Conservation (phyloP, 139 green algal species). For the Deuterostichococcus epilithicus region DNA sequence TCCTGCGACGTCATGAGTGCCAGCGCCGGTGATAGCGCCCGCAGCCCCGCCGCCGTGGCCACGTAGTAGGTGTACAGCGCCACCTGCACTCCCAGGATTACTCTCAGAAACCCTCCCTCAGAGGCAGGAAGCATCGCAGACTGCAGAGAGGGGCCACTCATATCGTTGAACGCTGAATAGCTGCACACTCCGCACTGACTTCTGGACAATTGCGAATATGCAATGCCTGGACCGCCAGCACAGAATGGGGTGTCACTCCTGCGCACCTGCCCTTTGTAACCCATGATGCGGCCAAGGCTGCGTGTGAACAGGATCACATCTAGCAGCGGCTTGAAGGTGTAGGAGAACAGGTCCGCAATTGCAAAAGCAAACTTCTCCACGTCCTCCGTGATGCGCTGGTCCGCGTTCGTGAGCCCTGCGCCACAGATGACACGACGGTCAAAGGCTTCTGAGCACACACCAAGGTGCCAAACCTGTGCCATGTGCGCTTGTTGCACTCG, state of each 20-base stretch:
- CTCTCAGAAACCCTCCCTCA: too few species aligned
- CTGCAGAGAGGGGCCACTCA: too few species aligned
- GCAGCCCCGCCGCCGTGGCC: slow-evolving; percentile 59
- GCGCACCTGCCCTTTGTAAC: slow-evolving; percentile 72
- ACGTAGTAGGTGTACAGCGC: slow-evolving; percentile 76
- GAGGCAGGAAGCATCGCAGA: too few species aligned
- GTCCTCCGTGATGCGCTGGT: slow-evolving; percentile 93
- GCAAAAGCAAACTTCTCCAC: slow-evolving; percentile 88
- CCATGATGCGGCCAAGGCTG: slow-evolving; percentile 75
- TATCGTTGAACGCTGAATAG: too few species aligned
- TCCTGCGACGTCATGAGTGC: slow-evolving; percentile 81
- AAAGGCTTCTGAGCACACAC: not conserved
- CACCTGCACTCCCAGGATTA: not conserved
- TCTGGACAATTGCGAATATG: too few species aligned
- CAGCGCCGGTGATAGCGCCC: slow-evolving; percentile 76
- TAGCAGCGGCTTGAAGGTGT: slow-evolving; percentile 94
- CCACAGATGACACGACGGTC: not conserved
- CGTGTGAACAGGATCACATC: slow-evolving; percentile 94
- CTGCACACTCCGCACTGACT: too few species aligned
- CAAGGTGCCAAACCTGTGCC: too few species aligned
- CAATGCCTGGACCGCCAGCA: too few species aligned
- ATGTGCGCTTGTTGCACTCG: too few species aligned
- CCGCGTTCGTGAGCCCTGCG: slow-evolving; percentile 77
- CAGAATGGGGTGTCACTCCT: too few species aligned
- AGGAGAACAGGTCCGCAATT: slow-evolving; percentile 83